A percentile compares a stretch with the other conserved stretches of the same genome.
These are phyloP conservation scores for Nephelium lappaceum DNA, from an alignment of 345 rosid genomes.

Conservation along the genomic window DNA sequence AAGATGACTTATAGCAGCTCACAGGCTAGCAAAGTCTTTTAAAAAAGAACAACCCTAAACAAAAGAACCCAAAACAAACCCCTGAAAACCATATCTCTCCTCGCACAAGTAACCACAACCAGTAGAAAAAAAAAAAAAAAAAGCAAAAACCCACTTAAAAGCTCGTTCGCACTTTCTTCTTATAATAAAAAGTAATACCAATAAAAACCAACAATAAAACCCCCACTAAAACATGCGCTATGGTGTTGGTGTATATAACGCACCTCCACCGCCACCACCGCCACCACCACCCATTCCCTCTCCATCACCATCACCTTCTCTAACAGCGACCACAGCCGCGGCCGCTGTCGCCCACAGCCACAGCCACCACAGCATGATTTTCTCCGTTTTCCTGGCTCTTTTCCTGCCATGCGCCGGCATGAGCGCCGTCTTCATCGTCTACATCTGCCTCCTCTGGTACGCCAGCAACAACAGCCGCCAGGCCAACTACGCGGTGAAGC, in stretches of 20 bases:
- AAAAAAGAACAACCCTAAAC: too few relatives aligned
- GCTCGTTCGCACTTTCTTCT: neutral
- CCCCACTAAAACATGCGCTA: slow-evolving; percentile 24
- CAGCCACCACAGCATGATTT: slow-evolving; percentile 39
- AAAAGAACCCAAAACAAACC: too few relatives aligned
- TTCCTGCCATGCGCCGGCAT: slow-evolving; percentile 73
- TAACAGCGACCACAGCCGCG: neutral
- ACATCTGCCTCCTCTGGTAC: slow-evolving; percentile 63
- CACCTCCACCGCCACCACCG: slow-evolving; percentile 12
- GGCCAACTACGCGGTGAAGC: slow-evolving; percentile 32
- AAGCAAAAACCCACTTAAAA: neutral
- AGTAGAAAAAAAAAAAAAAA: neutral
- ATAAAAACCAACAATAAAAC: neutral
- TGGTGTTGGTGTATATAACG: slow-evolving; percentile 33
- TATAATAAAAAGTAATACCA: too few relatives aligned
- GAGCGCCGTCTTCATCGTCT: slow-evolving; percentile 59
- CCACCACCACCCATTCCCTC: slow-evolving; percentile 8
- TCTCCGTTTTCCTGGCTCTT: slow-evolving; percentile 61
- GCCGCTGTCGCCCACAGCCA: neutral
- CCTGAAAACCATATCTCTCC: too few relatives aligned
- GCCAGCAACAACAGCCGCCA: slow-evolving; percentile 19
- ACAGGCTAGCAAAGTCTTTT: too few relatives aligned
- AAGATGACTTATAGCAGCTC: too few relatives aligned
- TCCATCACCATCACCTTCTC: slow-evolving; percentile 26
- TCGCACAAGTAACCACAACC: too few relatives aligned